Conservation (phyloP, 495 filamentous ascomycete genomes). For the Trypethelium eluteriae region DNA sequence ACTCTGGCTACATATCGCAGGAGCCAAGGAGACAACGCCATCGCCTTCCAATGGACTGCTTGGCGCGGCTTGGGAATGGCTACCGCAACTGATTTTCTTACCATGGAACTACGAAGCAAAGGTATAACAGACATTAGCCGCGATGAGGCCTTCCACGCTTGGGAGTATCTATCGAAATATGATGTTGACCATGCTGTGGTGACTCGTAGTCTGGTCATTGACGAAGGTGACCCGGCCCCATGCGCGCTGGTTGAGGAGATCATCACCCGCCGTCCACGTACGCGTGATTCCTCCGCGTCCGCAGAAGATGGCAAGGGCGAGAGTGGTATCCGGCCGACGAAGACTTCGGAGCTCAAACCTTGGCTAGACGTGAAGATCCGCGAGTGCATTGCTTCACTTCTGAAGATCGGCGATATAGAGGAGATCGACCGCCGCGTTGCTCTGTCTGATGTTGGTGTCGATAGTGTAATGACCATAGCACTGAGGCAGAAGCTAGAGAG, state of each 20-base stretch:
- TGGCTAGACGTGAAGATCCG: neutral
- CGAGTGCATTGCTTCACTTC: neutral
- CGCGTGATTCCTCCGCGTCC: no score
- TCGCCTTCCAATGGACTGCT: conserved; percentile 40
- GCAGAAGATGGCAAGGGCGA: no score
- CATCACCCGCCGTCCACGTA: no score
- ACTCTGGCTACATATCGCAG: neutral
- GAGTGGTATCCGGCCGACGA: no score
- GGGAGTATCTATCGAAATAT: conserved; percentile 34
- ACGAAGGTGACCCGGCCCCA: neutral
- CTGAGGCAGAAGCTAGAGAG: neutral
- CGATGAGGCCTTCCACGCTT: conserved; percentile 42
- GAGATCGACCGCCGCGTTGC: neutral
- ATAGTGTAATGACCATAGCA: neutral
- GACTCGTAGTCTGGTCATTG: neutral
- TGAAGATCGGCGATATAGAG: neutral
- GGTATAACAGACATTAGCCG: conserved; percentile 40
- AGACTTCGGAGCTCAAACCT: neutral
- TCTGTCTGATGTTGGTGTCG: neutral
- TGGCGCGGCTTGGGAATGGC: conserved; percentile 43
- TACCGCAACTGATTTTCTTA: conserved; percentile 37
- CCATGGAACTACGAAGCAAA: conserved; percentile 37
- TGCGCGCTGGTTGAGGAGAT: neutral
- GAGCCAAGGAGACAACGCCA: conserved; percentile 30
- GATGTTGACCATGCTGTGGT: conserved; percentile 16